A percentile compares a stretch with the other conserved stretches of the same genome.
phyloP scores from a whole-genome alignment of 495 filamentous ascomycete species.

The Aspergillus saccharolyticus region DNA sequence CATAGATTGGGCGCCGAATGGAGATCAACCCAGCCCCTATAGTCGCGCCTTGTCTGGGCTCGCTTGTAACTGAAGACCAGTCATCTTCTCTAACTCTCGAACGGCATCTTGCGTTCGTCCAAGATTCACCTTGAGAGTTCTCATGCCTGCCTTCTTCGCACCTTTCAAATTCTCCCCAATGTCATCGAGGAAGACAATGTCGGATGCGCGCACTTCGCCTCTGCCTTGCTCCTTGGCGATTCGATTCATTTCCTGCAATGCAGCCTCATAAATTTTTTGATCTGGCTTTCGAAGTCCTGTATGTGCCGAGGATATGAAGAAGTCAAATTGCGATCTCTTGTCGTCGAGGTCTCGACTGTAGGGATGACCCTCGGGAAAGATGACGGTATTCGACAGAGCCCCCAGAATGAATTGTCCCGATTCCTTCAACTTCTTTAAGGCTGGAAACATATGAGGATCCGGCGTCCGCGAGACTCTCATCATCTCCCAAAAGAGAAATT shows the following conservation, averaged over 20 bases:
- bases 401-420: conserved; percentile 66
- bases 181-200: conserved; percentile 89
- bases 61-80: conserved; percentile 52
- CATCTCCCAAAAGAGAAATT: conserved; percentile 87
- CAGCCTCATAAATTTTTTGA: conserved; percentile 69
- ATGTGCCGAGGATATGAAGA: conserved; percentile 80
- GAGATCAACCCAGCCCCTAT: conserved; percentile 13
- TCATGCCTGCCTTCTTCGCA: conserved; percentile 68
- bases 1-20: background rate
- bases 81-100: conserved; percentile 57
- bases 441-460: conserved; percentile 85
- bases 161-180: conserved; percentile 90
- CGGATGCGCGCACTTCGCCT: conserved; percentile 53
- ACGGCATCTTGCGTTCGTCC: conserved; percentile 75
- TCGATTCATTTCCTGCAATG: conserved; percentile 58
- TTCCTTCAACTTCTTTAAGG: conserved; percentile 61
- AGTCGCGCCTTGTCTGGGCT: conserved; percentile 35
- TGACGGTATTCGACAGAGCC: conserved; percentile 83
- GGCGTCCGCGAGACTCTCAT: conserved; percentile 66
- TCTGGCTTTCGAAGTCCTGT: conserved; percentile 87
- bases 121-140: conserved; percentile 77
- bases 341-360: conserved; percentile 45
- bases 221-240: conserved; percentile 51
- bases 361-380: conserved; percentile 66
- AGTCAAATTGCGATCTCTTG: conserved; percentile 62